phyloP scores from a whole-genome alignment of 2,329 filamentous ascomycete genomes.

The Plenodomus lindquistii region DNA sequence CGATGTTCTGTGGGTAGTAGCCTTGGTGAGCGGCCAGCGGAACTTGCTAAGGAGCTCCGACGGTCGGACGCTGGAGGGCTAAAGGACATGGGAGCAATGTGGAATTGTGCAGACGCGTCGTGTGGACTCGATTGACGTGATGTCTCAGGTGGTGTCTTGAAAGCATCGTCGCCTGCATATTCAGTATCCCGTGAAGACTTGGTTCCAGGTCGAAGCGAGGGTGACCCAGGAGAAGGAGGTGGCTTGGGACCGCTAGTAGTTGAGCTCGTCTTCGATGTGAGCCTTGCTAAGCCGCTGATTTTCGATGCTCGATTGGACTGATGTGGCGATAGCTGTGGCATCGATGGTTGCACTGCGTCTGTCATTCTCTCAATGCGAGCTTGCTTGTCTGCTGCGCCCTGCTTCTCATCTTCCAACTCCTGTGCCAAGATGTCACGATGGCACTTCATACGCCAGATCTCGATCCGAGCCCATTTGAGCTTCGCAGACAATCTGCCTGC shows the following conservation, averaged over 20 bases:
- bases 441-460: slow-evolving; percentile 90
- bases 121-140: slow-evolving; percentile 43
- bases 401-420: slow-evolving; percentile 80
- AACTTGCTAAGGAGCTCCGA: slow-evolving; percentile 39
- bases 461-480: slow-evolving; percentile 90
- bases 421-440: slow-evolving; percentile 85
- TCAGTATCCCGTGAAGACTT: slow-evolving; percentile 44
- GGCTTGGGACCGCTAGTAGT: slow-evolving; percentile 34
- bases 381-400: slow-evolving; percentile 38
- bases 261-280: slow-evolving; percentile 44
- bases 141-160: slow-evolving; percentile 52
- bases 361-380: slow-evolving; percentile 30
- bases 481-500: slow-evolving; percentile 84
- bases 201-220: slow-evolving; percentile 37
- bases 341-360: slow-evolving; percentile 22
- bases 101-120: slow-evolving; percentile 32
- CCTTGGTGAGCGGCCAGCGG: slow-evolving; percentile 38
- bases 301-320: slow-evolving; percentile 32
- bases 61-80: slow-evolving; percentile 36
- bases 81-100: slow-evolving; percentile 38
- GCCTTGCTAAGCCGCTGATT: slow-evolving; percentile 37
- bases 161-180: slow-evolving; percentile 46
- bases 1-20: slow-evolving; percentile 38
- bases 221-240: slow-evolving; percentile 34
- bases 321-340: slow-evolving; percentile 30